phyloP scores from a whole-genome alignment of 176 grass and related monocot species.

The Hordeum vulgare region DNA sequence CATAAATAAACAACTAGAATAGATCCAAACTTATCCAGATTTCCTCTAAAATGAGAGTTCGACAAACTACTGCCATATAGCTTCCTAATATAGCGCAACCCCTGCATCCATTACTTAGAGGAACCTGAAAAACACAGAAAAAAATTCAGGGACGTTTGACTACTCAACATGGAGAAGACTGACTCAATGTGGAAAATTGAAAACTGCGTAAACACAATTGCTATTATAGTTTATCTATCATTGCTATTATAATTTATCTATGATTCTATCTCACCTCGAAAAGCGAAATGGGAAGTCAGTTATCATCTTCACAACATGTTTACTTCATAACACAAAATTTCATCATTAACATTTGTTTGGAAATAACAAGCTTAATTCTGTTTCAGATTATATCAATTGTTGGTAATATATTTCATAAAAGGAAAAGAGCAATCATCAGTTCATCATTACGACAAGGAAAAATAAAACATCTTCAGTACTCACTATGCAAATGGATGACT shows the following conservation, averaged over 20 bases:
- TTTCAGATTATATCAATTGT: not conserved
- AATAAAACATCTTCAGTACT: not conserved
- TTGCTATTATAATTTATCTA: no score
- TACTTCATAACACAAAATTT: not conserved
- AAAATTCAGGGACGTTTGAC: not conserved
- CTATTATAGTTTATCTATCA: no score
- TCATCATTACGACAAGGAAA: not conserved
- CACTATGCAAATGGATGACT: not conserved
- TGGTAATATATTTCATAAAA: no score
- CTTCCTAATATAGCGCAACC: not conserved
- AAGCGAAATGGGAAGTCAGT: not conserved
- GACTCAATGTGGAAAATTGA: not conserved
- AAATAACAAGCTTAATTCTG: no score
- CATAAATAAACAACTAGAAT: not conserved
- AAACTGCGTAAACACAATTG: not conserved
- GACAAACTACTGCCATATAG: not conserved
- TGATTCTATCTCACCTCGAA: no score
- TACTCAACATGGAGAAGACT: no score
- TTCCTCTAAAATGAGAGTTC: not conserved
- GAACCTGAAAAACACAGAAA: not conserved
- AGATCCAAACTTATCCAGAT: not conserved
- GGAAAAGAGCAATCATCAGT: not conserved
- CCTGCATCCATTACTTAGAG: not conserved
- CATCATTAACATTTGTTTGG: not conserved
- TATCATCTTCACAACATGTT: not conserved